These are phyloP conservation scores for Schwanniomyces yamadae DNA, from an alignment of 805 yeast genomes.

Conservation along the genomic window DNA sequence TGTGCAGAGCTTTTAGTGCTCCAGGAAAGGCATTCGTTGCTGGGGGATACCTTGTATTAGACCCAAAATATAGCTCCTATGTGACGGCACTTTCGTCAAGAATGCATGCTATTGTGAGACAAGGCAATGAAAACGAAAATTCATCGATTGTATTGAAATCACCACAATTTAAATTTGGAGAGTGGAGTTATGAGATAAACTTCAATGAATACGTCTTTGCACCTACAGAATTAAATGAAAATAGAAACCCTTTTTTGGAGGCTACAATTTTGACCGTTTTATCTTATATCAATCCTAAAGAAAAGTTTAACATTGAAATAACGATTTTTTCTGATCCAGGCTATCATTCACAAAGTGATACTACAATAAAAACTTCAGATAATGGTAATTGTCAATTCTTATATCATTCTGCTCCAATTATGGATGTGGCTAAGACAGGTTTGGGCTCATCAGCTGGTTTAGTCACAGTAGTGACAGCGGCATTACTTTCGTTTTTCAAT, in stretches of 20 bases:
- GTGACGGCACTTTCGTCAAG: conserved; percentile 87
- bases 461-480: conserved; percentile 75
- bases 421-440: conserved; percentile 87
- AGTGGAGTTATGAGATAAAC: conserved; percentile 57
- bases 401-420: conserved; percentile 59
- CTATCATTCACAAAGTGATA: conserved; percentile 74
- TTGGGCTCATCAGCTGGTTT: conserved; percentile 95
- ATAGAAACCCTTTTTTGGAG: conserved; percentile 71
- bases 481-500: conserved; percentile 53
- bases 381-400: conserved; percentile 48
- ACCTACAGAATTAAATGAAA: conserved; percentile 28
- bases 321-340: conserved; percentile 82
- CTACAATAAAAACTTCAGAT: conserved; percentile 30
- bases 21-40: conserved; percentile 95
- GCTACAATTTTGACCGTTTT: conserved; percentile 58
- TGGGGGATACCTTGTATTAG: conserved; percentile 92
- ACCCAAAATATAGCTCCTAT: conserved; percentile 69
- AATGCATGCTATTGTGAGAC: conserved; percentile 71
- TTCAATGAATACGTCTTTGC: conserved; percentile 12
- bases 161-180: conserved; percentile 72
- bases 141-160: conserved; percentile 51
- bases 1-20: conserved; percentile 66
- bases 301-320: conserved; percentile 40
- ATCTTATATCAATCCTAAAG: conserved; percentile 46
- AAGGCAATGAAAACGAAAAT: conserved; percentile 2